Evolutionary conservation across 805 yeast genomes (phyloP).

Genomic region (Candida chauliodis): DNA sequence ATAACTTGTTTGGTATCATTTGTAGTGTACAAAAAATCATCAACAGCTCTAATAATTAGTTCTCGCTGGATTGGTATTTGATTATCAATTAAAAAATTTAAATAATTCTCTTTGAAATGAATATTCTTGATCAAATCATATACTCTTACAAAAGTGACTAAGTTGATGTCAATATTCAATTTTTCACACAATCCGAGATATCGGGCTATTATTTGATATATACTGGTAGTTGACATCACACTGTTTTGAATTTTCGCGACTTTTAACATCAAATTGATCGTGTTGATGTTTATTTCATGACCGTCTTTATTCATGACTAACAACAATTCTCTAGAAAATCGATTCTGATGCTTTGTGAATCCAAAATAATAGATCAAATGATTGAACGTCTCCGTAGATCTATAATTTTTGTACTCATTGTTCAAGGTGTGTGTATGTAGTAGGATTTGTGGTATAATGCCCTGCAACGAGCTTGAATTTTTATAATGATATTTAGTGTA

Average conservation of each 20-base stretch:
- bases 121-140: constrained; percentile 37
- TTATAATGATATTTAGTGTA: constrained; percentile 30
- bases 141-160: constrained; percentile 34
- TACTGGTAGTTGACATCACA: constrained; percentile 29
- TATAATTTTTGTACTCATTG: constrained; percentile 24
- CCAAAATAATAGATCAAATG: constrained; percentile 40
- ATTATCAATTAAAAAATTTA: constrained; percentile 27
- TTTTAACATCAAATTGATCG: constrained; percentile 35
- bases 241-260: constrained; percentile 28
- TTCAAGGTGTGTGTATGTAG: constrained; percentile 35
- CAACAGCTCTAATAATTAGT: constrained; percentile 26
- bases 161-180: constrained; percentile 24
- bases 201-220: constrained; percentile 27
- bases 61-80: constrained; percentile 32
- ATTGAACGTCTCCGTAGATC: constrained; percentile 37
- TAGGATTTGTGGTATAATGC: constrained; percentile 35
- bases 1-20: constrained; percentile 22
- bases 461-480: constrained; percentile 32
- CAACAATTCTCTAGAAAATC: constrained; percentile 36
- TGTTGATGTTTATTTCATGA: constrained; percentile 35
- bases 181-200: constrained; percentile 26
- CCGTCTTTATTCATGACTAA: constrained; percentile 42
- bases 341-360: constrained; percentile 34
- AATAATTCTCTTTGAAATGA: constrained; percentile 34
- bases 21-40: constrained; percentile 33